Percentiles rank a stretch among this genome's conserved stretches.
These are phyloP conservation scores for Kwoniella bestiolae DNA, from an alignment of 768 basidiomycete species.

Conservation along the genomic window DNA sequence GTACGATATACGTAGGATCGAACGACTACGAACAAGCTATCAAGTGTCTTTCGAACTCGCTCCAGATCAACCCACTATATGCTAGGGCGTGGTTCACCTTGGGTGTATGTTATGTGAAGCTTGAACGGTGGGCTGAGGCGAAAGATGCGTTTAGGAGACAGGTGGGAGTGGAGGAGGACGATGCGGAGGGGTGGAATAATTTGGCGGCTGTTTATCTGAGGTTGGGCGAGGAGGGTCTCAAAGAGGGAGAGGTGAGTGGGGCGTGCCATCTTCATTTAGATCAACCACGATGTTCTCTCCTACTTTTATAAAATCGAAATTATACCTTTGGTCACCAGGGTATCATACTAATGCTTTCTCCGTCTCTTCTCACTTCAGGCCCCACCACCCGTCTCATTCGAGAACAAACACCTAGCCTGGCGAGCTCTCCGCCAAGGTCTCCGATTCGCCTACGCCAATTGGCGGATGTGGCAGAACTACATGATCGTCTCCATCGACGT, in stretches of 20 bases:
- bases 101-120: constrained; percentile 85
- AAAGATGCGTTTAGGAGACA: constrained; percentile 81
- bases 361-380: constrained; percentile 1
- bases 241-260: constrained; percentile 37
- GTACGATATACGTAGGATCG: constrained; percentile 76
- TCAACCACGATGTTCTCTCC: no score
- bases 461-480: constrained; percentile 99
- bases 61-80: constrained; percentile 84
- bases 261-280: no score
- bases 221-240: constrained; percentile 63
- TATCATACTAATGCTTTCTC: no score
- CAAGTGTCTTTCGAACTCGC: constrained; percentile 70
- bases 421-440: constrained; percentile 89
- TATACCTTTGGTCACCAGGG: no score
- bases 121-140: constrained; percentile 82
- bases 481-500: constrained; percentile 92
- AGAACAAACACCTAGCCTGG: constrained; percentile 83
- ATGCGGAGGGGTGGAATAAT: constrained; percentile 98
- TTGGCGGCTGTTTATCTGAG: constrained; percentile 91
- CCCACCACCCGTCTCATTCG: constrained; percentile 54
- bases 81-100: constrained; percentile 93
- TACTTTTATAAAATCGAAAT: no score
- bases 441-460: constrained; percentile 80
- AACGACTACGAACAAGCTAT: constrained; percentile 70
- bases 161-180: constrained; percentile 90